phyloP scores from a whole-genome alignment of 495 filamentous ascomycete species.

The Neurospora intermedia region DNA sequence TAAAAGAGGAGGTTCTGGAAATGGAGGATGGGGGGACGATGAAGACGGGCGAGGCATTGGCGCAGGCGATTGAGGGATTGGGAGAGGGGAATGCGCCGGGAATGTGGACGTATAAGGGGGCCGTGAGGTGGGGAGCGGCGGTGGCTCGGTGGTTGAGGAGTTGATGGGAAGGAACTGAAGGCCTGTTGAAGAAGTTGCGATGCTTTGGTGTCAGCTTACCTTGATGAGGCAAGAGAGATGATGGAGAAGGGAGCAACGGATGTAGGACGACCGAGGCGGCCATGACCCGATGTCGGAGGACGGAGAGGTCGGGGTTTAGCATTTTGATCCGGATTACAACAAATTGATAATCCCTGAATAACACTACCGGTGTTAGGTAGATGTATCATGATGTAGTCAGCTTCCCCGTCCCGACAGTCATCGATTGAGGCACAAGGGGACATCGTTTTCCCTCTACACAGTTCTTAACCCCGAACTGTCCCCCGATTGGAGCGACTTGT shows the following conservation, averaged over 20 bases:
- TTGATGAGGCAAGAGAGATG: too few relatives aligned
- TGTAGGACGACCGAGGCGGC: neutral
- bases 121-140: conserved; percentile 53
- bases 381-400: too few relatives aligned
- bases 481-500: neutral
- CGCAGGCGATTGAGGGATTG: conserved; percentile 62
- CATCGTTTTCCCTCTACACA: neutral
- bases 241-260: neutral
- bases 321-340: neutral
- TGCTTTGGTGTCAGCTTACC: neutral
- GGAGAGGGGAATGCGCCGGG: conserved; percentile 54
- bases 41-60: conserved; percentile 53
- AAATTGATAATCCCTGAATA: neutral
- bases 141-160: conserved; percentile 17
- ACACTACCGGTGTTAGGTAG: neutral
- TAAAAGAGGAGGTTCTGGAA: conserved; percentile 59
- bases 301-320: neutral
- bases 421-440: neutral
- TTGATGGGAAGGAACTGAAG: neutral
- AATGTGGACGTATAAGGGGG: conserved; percentile 61
- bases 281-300: neutral
- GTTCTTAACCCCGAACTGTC: neutral
- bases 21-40: conserved; percentile 59
- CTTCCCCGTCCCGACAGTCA: neutral
- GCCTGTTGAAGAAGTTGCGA: neutral